Base-by-base conservation (phyloP, 768 basidiomycete species). In the Xerocomellus chrysenteron region DNA sequence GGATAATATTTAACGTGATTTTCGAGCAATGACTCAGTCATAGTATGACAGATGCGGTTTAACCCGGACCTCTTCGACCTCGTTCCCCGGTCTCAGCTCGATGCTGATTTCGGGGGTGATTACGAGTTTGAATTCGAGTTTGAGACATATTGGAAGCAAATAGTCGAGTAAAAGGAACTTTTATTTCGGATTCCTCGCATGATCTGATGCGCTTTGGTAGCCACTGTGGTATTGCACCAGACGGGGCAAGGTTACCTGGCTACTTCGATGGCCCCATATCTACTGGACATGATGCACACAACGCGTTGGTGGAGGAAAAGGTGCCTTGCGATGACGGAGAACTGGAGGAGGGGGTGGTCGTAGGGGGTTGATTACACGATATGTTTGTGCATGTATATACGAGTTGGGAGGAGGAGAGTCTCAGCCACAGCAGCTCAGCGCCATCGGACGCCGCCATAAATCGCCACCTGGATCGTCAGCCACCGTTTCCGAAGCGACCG, bases 41-140 rank as follows among this genome's bases (percentile, higher is more conserved):
- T n/a, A n/a, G n/a, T 17, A 9, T 40, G 44, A 11, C 42, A 91
- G 88, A 91, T 94, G 86, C 84, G 87, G 24, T 94, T 95, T 71
- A 95, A 95, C 67, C 92, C 93, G 5, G 80, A 92, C 62, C 76
- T 95, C 6, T 69, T 80, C 39, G 88, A 91, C 57, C 82, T 95
- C 43, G 79, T 94, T 21, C 88, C 91, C 6, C 74, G 72, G 8
- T 80, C 81, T 5, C 92, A 94, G 53, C 81, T 94, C 10, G 92
- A 93, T 66, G 81, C 84, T 1, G 90, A 90, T 60, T 92, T 94
- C 68, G 92, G 90, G 14, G 92, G 92, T 1, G 80, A 85, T 3
- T 83, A 85, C 68, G 80, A 82, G 54, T 92, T 80, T 59, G 78
- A 90, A 63, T 94, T 88, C 67, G 86, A 93, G 55, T 79, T 82